Conservation (phyloP, 495 filamentous ascomycete genomes). For the Chaetomium tenue region DNA sequence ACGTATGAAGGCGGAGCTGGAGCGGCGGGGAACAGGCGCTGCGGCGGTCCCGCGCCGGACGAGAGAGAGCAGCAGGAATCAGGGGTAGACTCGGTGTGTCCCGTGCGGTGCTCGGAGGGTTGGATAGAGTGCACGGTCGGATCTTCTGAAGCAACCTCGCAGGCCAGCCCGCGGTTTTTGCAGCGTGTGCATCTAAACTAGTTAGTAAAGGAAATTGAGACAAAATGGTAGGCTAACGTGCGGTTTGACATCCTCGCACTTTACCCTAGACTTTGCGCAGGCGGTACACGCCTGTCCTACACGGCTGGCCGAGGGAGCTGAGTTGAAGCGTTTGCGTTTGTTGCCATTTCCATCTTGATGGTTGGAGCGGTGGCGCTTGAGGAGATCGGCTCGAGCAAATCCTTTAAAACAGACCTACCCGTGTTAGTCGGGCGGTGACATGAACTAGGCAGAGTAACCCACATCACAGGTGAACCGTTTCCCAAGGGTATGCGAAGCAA, state of each 20-base stretch:
- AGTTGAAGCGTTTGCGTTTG: conserved; percentile 47
- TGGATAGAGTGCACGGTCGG: conserved; percentile 39
- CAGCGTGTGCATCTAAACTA: conserved; percentile 46
- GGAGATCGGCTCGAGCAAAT: conserved; percentile 54
- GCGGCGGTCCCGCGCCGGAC: conserved; percentile 2
- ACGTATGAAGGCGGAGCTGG: background rate
- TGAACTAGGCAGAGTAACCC: background rate
- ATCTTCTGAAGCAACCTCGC: conserved; percentile 47
- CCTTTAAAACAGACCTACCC: conserved; percentile 52
- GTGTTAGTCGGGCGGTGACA: background rate
- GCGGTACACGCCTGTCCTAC: conserved; percentile 56
- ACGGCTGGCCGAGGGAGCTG: conserved; percentile 48
- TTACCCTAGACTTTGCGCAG: conserved; percentile 54
- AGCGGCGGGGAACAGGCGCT: background rate
- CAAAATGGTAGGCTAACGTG: conserved; percentile 2
- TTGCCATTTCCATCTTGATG: conserved; percentile 47
- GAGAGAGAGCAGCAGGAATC: conserved; percentile 5
- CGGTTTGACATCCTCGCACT: conserved; percentile 53
- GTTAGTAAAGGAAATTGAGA: background rate
- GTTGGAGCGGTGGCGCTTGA: conserved; percentile 55
- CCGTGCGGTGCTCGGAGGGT: conserved; percentile 32
- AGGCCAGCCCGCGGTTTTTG: conserved; percentile 45
- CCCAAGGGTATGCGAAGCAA: conserved; percentile 57
- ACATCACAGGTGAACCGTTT: conserved; percentile 50
- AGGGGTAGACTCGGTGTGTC: conserved; percentile 15